These are phyloP conservation scores for Euphorbia celastroides DNA, from an alignment of 441 rosid species.

Conservation along the genomic window DNA sequence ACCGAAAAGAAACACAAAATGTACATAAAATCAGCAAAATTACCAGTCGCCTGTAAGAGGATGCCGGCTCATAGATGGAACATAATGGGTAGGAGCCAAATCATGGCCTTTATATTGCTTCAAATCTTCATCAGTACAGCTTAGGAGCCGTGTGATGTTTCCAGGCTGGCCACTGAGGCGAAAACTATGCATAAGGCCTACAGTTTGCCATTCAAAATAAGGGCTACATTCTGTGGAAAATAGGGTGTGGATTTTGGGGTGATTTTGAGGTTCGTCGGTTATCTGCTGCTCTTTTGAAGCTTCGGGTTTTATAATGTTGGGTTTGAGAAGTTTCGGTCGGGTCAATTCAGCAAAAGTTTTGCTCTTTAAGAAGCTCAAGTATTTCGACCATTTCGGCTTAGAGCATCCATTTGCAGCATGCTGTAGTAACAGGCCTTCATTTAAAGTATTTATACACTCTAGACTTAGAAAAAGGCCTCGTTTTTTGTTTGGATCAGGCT, in stretches of 20 bases:
- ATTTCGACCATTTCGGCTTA: conserved; percentile 82
- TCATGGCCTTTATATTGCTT: conserved; percentile 78
- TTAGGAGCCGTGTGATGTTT: conserved; percentile 89
- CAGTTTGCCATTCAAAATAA: conserved; percentile 99
- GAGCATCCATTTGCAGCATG: conserved; percentile 80
- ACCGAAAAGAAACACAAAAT: conserved; percentile 10
- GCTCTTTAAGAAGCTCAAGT: conserved; percentile 93
- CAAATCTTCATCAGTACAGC: conserved; percentile 86
- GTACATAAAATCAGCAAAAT: conserved; percentile 20
- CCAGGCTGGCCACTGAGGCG: conserved; percentile 91
- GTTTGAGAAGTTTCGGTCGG: conserved; percentile 54
- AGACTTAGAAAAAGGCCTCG: conserved; percentile 55
- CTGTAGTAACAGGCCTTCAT: conserved; percentile 76
- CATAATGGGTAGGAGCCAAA: conserved; percentile 94
- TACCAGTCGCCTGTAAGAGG: conserved; percentile 98
- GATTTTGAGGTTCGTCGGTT: conserved; percentile 37
- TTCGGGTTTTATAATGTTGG: conserved; percentile 29
- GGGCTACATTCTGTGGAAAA: conserved; percentile 93
- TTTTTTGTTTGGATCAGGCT: conserved; percentile 53
- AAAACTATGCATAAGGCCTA: conserved; percentile 94
- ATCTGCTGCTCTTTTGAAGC: conserved; percentile 28
- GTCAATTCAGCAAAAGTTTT: conserved; percentile 80
- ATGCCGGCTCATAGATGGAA: conserved; percentile 98
- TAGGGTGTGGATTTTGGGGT: conserved; percentile 85
- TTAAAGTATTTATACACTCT: conserved; percentile 85